A percentile compares a stretch with the other conserved stretches of the same genome.
These are phyloP conservation scores for Suillus hirtellus DNA, from an alignment of 768 basidiomycete species.

Conservation along the genomic window DNA sequence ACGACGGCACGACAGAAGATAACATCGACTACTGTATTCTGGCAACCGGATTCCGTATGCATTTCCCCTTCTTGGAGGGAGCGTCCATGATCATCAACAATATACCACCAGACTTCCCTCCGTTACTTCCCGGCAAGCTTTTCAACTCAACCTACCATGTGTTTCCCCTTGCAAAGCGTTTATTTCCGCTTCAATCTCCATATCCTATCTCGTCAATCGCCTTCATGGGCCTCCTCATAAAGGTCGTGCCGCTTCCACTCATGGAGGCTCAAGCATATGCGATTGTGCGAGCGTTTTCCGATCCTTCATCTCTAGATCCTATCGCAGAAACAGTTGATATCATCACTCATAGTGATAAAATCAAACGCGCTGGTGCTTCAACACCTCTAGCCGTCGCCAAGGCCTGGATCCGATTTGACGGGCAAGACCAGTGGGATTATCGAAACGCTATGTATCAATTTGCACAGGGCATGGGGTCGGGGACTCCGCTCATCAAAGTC, in stretches of 20 bases:
- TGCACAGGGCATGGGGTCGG: constrained; percentile 31
- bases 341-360: constrained; percentile 46
- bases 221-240: constrained; percentile 61
- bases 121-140: constrained; percentile 46
- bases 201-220: constrained; percentile 54
- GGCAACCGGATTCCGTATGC: constrained; percentile 73
- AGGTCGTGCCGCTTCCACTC: constrained; percentile 72
- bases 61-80: constrained; percentile 59
- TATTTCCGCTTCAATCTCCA: constrained; percentile 59
- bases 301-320: constrained; percentile 50
- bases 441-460: constrained; percentile 58
- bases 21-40: constrained; percentile 65
- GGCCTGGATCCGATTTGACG: constrained; percentile 54
- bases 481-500: constrained; percentile 37
- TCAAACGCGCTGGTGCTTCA: constrained; percentile 36
- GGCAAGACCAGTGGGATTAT: constrained; percentile 65
- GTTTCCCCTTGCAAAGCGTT: constrained; percentile 69
- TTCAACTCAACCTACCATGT: constrained; percentile 66
- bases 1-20: constrained; percentile 55
- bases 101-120: constrained; percentile 46
- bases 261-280: constrained; percentile 78
- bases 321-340: constrained; percentile 50
- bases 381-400: constrained; percentile 46
- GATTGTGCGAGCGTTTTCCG: constrained; percentile 52
- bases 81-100: constrained; percentile 35